A percentile compares a stretch with the other conserved stretches of the same genome.
Evolutionary conservation across 2,329 filamentous ascomycete genomes (phyloP).

Genomic region (Cordyceps cicadae): DNA sequence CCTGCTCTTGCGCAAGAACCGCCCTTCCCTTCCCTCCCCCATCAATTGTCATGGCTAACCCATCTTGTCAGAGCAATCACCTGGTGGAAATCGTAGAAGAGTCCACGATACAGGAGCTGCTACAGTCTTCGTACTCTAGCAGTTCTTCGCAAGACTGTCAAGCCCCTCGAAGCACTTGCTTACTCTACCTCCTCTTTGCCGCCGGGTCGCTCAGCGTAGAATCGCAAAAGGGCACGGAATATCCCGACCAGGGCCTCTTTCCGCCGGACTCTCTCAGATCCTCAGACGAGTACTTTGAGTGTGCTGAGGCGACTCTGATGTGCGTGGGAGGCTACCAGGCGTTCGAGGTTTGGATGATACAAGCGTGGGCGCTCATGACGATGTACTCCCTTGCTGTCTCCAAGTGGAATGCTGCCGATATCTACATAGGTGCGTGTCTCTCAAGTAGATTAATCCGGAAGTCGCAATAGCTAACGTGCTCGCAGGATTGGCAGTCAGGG

Average conservation of each 20-base stretch:
- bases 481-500: constrained; percentile 54
- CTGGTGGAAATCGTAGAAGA: constrained; percentile 53
- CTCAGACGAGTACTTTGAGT: constrained; percentile 55
- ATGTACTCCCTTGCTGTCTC: constrained; percentile 55
- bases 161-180: constrained; percentile 45
- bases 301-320: constrained; percentile 44
- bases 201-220: constrained; percentile 33
- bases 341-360: constrained; percentile 56
- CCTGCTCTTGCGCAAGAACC: neutral
- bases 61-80: constrained; percentile 44
- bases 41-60: neutral
- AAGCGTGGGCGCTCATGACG: constrained; percentile 55
- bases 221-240: neutral
- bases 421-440: constrained; percentile 43
- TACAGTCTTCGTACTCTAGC: constrained; percentile 47
- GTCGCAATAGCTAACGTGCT: constrained; percentile 12
- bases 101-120: constrained; percentile 36
- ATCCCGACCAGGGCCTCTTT: neutral
- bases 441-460: too few species aligned
- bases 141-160: constrained; percentile 39
- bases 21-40: too few species aligned
- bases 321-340: constrained; percentile 46
- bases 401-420: constrained; percentile 55
- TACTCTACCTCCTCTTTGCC: constrained; percentile 54
- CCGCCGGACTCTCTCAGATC: constrained; percentile 34